phyloP scores from a whole-genome alignment of 441 rosid species.

The Pelargonium citronellum region DNA sequence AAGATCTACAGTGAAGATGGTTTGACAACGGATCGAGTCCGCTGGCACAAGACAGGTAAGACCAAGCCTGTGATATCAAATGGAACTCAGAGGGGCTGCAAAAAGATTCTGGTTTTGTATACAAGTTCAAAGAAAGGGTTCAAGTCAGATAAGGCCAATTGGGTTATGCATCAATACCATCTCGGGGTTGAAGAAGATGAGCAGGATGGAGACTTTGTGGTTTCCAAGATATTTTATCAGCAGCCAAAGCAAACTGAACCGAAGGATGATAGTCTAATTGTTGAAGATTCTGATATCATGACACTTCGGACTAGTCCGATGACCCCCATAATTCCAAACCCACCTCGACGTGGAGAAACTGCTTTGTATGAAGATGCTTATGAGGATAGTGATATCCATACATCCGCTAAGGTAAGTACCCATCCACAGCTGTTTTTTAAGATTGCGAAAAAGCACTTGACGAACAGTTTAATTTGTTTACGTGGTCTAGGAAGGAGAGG shows the following conservation, averaged over 20 bases:
- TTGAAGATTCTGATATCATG: constrained; percentile 36
- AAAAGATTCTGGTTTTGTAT: constrained; percentile 90
- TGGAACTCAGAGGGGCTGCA: constrained; percentile 68
- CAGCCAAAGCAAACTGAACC: constrained; percentile 41
- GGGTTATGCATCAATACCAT: constrained; percentile 95
- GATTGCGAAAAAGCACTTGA: too few species aligned
- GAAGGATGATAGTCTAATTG: constrained; percentile 21
- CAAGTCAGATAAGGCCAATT: constrained; percentile 65
- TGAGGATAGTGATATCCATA: constrained; percentile 24
- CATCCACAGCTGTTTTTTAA: too few species aligned
- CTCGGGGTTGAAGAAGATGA: constrained; percentile 72
- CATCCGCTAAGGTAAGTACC: constrained; percentile 23
- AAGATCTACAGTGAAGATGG: constrained; percentile 48
- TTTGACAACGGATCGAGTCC: constrained; percentile 34
- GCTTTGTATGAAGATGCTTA: constrained; percentile 33
- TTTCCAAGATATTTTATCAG: constrained; percentile 68
- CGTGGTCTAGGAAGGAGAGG: too few species aligned
- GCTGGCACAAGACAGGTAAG: constrained; percentile 98
- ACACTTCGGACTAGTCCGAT: constrained; percentile 43
- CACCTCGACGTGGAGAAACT: constrained; percentile 38
- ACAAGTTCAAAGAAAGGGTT: constrained; percentile 57
- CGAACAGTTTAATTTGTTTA: too few species aligned
- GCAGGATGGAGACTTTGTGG: constrained; percentile 61
- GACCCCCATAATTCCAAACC: constrained; percentile 66
- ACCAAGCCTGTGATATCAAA: constrained; percentile 54